A percentile compares a stretch with the other conserved stretches of the same genome.
phyloP scores from a whole-genome alignment of 2,329 filamentous ascomycete genomes.

The Zasmidium angulare region DNA sequence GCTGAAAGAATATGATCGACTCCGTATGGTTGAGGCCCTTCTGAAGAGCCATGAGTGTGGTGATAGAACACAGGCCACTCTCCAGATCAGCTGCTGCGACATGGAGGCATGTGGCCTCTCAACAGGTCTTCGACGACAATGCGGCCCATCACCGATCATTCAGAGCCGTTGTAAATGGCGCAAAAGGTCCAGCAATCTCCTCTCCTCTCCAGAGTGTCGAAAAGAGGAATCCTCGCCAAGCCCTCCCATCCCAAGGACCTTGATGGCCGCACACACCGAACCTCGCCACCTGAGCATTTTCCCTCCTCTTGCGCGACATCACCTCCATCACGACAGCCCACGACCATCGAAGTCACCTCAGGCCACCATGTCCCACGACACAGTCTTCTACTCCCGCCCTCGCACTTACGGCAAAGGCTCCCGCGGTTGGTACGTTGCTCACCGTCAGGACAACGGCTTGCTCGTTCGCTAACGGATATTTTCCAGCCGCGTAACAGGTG shows the following conservation, averaged over 20 bases:
- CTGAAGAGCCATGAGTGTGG: too few relatives aligned
- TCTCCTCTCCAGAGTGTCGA: background rate
- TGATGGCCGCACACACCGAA: background rate
- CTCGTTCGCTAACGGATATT: too few relatives aligned
- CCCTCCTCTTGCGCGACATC: background rate
- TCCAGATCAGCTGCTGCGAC: too few relatives aligned
- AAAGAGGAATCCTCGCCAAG: background rate
- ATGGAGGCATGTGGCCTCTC: too few relatives aligned
- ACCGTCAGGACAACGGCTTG: too few relatives aligned
- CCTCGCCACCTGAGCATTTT: background rate
- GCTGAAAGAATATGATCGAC: too few relatives aligned
- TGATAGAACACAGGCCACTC: too few relatives aligned
- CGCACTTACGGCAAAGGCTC: conserved; percentile 30
- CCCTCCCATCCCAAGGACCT: background rate
- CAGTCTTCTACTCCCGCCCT: conserved; percentile 29
- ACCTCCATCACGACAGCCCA: background rate
- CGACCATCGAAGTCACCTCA: background rate
- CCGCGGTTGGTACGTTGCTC: conserved; percentile 25
- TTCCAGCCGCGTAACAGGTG: conserved; percentile 27
- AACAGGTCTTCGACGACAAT: too few relatives aligned
- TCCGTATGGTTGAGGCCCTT: too few relatives aligned
- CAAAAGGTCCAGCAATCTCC: too few relatives aligned
- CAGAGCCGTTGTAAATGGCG: too few relatives aligned
- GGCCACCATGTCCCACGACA: conserved; percentile 25
- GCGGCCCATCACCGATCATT: too few relatives aligned